Evolutionary conservation across 108 stramenopile genomes (phyloP).

Genomic region (Pseudonitzschia delicatissima): DNA sequence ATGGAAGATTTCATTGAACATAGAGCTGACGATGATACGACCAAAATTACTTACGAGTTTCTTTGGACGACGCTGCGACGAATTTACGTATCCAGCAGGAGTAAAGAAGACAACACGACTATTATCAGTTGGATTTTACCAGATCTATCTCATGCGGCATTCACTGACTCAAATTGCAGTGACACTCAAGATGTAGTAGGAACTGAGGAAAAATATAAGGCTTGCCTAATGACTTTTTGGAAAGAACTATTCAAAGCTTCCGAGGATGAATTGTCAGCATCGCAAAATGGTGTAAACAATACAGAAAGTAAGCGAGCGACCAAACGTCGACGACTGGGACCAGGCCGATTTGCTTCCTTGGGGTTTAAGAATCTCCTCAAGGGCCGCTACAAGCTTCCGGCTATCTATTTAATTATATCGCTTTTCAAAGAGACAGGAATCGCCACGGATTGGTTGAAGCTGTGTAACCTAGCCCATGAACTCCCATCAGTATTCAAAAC

Average conservation of each 20-base stretch:
- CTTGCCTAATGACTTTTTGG: slow-evolving; percentile 17
- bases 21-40: background rate
- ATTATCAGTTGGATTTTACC: slow-evolving; percentile 24
- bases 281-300: background rate
- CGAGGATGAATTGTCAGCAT: background rate
- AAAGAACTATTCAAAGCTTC: slow-evolving; percentile 14
- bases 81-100: slow-evolving; percentile 1
- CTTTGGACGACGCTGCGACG: slow-evolving; percentile 8
- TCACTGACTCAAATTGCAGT: background rate
- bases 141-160: background rate
- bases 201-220: background rate
- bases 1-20: slow-evolving; percentile 2
- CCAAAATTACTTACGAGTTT: background rate
- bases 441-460: slow-evolving; percentile 4
- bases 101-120: background rate
- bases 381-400: slow-evolving; percentile 24
- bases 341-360: background rate
- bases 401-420: slow-evolving; percentile 7
- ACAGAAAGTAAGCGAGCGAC: slow-evolving; percentile 3
- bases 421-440: slow-evolving; percentile 14
- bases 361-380: background rate
- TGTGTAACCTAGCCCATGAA: background rate
- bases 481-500: slow-evolving; percentile 21
- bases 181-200: background rate
- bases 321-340: slow-evolving; percentile 21